Base-by-base conservation (phyloP, 768 basidiomycete genomes). In the Paxillus ammoniavirescens region DNA sequence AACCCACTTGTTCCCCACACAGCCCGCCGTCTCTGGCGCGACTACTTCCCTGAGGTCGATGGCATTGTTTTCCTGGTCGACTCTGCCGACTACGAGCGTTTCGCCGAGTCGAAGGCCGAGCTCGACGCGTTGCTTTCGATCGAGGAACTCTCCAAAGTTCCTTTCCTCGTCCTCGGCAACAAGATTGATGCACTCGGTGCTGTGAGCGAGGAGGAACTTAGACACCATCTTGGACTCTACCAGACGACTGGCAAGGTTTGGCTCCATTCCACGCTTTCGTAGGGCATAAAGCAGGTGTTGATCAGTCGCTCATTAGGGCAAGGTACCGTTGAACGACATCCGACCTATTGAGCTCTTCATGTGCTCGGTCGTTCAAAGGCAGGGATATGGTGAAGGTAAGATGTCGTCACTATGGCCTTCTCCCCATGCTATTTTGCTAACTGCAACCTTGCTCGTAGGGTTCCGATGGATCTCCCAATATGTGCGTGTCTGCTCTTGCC, bases 31-130 rank as follows among this genome's bases (percentile, higher is more conserved):
- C 87, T 98, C 70, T 99, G 97, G 97, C 86, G 94, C 54, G 95
- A 99, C 74, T 99, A 98, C 77, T 98, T 99, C 86, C 97, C 97
- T 47, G 97, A 98, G 72, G 97, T 98, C 41, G 94, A 99, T 64
- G 96, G 93, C 15, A 98, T 99, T 64, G 86, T 98, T 67, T 99
- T 98, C 84, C 80, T 99, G 53, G 95, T 99, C 55, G 97, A 99
- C 76, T 91, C 86, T 61, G 93, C 93, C 58, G 97, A 99, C 78
- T 87, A 88, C 67, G 97, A 98, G 76, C 90, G 96, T 41, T 96
- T 99, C 74, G 72, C 87, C 8, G 97, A 98, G 75, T 92, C 92
- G 59, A 98, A 98, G 73, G 94, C 93, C 12, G 97, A 99, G 73
- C 85, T 99, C 44, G 96, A 98, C 68, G 89, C 94, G 6, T 84